Evolutionary conservation across 1,139 yeast species (phyloP), one percentile per base, ranked within the genome.

Genomic region (Taphrina wiesneri): DNA sequence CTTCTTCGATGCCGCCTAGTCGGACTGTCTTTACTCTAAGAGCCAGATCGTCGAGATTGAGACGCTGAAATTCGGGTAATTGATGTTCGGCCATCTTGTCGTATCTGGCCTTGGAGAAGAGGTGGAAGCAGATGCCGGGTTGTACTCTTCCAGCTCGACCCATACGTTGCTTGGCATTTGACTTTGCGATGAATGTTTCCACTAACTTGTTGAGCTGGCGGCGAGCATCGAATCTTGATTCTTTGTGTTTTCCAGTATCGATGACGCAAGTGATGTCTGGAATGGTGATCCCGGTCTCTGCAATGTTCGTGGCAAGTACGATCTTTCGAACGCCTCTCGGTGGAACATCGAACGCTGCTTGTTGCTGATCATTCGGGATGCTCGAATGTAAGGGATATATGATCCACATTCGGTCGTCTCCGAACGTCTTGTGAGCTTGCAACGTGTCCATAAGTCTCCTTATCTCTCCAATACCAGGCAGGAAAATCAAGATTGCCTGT

Each of bases 141-240:
- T 85, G 83, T 26, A 89, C 86, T 82, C 96, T 88, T 70, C 96
- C 96, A 19, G 96, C 88, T 81, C 96, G 86, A 74, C 96, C 96
- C 74, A 92, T 79, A 77, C 96, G 83, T 75, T 89, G 96, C 53
- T 83, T 81, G 26, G 85, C 82, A 75, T 89, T 96, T 0, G 96
- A 93, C 70, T 82, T 81, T 0, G 95, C 87, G 63, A 88, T 87
- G 86, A 92, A 89, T 13, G 81, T 79, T 73, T 88, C 93, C 13
- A 85, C 76, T 61, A 89, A 78, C 67, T 82, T 83, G 0, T 91
- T 86, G 1, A 89, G 80, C 69, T 86, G 86, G 25, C 84, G 79
- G 52, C 77, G 77, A 1, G 86, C 73, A 71, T 86, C 87, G 73
- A 83, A 89, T 63, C 81, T 81, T 76, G 86, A 81, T 5, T 84